phyloP scores from a whole-genome alignment of 805 yeast genomes.

The Candida koratica region DNA sequence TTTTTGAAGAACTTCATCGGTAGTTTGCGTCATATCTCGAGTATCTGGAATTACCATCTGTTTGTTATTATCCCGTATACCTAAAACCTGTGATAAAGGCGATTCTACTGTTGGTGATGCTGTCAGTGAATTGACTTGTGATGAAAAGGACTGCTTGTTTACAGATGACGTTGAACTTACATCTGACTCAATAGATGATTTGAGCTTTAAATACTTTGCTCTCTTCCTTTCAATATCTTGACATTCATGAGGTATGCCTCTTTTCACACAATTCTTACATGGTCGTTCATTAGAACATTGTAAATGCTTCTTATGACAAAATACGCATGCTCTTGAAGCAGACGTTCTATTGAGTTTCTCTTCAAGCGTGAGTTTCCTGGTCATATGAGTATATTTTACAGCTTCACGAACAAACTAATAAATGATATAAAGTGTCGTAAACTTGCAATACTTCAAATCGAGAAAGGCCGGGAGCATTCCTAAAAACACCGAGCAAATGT shows the following conservation, averaged over 20 bases:
- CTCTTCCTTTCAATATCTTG: constrained; percentile 54
- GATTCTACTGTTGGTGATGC: background rate
- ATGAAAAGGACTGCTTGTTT: background rate
- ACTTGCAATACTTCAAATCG: no score
- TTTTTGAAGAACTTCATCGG: constrained; percentile 25
- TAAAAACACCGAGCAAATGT: constrained; percentile 1
- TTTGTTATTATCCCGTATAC: background rate
- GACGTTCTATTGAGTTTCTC: constrained; percentile 57
- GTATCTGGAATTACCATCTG: background rate
- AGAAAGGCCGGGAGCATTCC: constrained; percentile 5
- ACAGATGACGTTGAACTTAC: background rate
- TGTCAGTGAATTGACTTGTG: constrained; percentile 1
- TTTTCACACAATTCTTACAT: constrained; percentile 63
- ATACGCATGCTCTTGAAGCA: constrained; percentile 63
- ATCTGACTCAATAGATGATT: background rate
- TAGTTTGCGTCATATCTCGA: constrained; percentile 22
- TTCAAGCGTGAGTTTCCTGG: constrained; percentile 52
- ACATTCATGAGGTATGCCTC: constrained; percentile 55
- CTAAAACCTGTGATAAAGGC: constrained; percentile 5
- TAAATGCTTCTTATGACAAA: constrained; percentile 69
- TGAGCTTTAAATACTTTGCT: constrained; percentile 35
- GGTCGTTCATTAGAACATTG: constrained; percentile 72
- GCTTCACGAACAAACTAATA: no score
- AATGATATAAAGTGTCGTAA: no score
- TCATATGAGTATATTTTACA: no score